Base-by-base conservation (phyloP, 805 yeast species). In the Spathaspora girioi region DNA sequence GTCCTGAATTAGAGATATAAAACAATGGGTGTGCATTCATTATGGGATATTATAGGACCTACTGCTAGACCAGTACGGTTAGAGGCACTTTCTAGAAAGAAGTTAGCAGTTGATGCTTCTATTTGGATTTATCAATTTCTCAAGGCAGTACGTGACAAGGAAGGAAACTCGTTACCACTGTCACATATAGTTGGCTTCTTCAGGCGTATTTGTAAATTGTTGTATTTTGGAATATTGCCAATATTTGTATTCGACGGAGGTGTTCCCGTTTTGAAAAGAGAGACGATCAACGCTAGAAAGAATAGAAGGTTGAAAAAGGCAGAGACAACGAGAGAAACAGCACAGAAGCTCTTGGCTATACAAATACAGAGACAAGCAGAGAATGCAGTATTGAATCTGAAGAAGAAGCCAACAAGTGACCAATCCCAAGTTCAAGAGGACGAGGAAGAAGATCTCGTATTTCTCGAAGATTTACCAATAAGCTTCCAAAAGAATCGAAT, bases 51-150 rank as follows among this genome's bases (percentile, higher is more conserved):
- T 10, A 75, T 93, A 2, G 96, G 90, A 5, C 96, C 97, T 0
- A 81, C 93, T 0, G 94, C 98, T 0, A 76, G 87, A 47, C 97
- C 99, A 0, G 96, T 94, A 1, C 78, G 93, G 49, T 76, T 94
- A 27, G 98, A 93, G 65, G 84, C 96, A 0, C 76, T 94, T 35
- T 80, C 87, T 19, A 83, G 91, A 52, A 87, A 86, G 63, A 75
- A 79, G 49, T 73, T 94, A 59, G 99, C 99, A 0, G 93, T 94
- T 7, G 99, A 94, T 75, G 99, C 99, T 0, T 93, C 98, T 2
- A 94, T 94, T 56, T 94, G 99, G 99, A 87, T 94, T 50, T 94
- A 94, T 64, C 99, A 94, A 66, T 94, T 94, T 63, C 73, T 94
- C 56, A 94, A 93, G 65, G 98, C 98, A 0, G 96, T 94, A 19